Percentiles rank a stretch among this genome's conserved stretches.
These are phyloP conservation scores for Sporobolomyces phaffii DNA, from an alignment of 768 basidiomycete genomes.

Conservation along the genomic window DNA sequence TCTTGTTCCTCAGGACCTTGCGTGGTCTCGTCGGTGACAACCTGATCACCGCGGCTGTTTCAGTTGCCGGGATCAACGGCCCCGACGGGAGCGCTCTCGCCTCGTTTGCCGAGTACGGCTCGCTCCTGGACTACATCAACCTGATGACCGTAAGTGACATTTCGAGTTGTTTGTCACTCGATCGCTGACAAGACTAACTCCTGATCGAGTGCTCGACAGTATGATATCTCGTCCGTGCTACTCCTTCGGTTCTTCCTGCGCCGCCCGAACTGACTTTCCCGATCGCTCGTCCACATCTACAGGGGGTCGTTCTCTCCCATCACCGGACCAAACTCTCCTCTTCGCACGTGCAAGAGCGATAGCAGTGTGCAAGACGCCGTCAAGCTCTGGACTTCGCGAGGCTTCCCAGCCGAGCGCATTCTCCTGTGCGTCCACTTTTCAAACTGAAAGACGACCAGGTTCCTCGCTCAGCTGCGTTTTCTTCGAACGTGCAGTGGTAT, in stretches of 20 bases:
- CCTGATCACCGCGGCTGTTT: constrained; percentile 69
- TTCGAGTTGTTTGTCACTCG: background rate
- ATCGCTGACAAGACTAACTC: too few species aligned
- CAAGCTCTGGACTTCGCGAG: constrained; percentile 66
- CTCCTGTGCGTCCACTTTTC: constrained; percentile 59
- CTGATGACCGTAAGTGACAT: constrained; percentile 63
- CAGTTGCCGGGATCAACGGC: constrained; percentile 64
- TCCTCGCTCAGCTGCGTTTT: too few species aligned
- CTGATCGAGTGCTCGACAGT: too few species aligned
- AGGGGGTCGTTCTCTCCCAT: constrained; percentile 47
- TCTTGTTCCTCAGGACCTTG: constrained; percentile 65
- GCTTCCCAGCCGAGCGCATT: constrained; percentile 66
- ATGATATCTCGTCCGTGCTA: constrained; percentile 73
- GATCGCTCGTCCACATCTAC: constrained; percentile 42
- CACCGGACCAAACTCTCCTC: constrained; percentile 85
- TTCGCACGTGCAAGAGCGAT: constrained; percentile 67
- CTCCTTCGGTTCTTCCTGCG: constrained; percentile 49
- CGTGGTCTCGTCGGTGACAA: constrained; percentile 61
- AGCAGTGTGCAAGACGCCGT: constrained; percentile 67
- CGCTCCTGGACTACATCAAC: constrained; percentile 70
- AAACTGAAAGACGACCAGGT: too few species aligned
- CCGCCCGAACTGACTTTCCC: constrained; percentile 68
- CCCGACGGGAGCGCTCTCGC: constrained; percentile 56
- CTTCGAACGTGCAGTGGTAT: constrained; percentile 1
- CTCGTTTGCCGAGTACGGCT: constrained; percentile 64